Base-by-base conservation (phyloP, 2,329 filamentous ascomycete species). In the Fonsecaea monophora region DNA sequence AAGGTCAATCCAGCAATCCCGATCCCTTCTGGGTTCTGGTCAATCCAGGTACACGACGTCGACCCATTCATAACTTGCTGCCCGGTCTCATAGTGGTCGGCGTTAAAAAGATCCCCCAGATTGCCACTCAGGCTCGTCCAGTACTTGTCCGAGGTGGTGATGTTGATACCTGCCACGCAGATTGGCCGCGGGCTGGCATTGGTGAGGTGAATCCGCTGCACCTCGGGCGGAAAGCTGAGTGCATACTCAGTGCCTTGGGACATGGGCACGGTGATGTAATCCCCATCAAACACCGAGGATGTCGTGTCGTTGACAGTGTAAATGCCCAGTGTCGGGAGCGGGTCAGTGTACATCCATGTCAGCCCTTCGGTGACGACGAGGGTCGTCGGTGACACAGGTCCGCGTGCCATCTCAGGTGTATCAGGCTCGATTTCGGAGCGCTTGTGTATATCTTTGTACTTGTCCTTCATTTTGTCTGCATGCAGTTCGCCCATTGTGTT, bases 41-140 rank as follows among this genome's bases (percentile, higher is more conserved):
- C 56, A 34, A 59, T 40, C 56, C 56, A 59, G 40, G 38, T 32
- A 21, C 56, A 59, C 30, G 56, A 42, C 18, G 35, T 40, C 30
- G 35, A 32, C 30, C 13, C 34, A 30, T 55, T 55, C 45, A 50
- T 50, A 21, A 50, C 45, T 10, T 50, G 45, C 25, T 54, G 25
- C 5, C 53, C 53, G 6, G 35, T 45, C 35, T 38, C 56, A 38
- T 59, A 59, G 35, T 38, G 35, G 37, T 59, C 56, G n/a, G 32
- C 35, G 12, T 45, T 4, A 37, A 35, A 59, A 25, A 21, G 25
- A n/a, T 18, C 38, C 38, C 35, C 56, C 56, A 59, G 56, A 15
- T 59, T 45, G 56, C 38, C 56, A n/a, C 35, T 40, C 30, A 59
- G 18, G 25, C 35, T 59, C 56, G 48, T 13, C n/a, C 30, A 40